phyloP scores from a whole-genome alignment of 2,329 filamentous ascomycete species.

The Claviceps arundinis region DNA sequence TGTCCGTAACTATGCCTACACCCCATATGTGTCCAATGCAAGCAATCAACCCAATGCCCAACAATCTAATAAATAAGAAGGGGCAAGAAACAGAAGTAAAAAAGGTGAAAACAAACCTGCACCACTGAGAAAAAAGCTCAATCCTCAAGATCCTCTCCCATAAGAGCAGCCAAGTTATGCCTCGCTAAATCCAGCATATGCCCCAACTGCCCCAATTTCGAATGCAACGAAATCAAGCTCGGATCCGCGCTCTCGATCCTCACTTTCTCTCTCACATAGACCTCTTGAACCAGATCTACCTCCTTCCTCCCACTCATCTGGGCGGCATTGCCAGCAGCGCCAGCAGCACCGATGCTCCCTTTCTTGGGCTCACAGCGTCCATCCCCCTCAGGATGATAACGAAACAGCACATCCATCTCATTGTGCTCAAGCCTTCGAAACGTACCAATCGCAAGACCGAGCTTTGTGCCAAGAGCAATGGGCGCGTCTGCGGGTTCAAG shows the following conservation, averaged over 20 bases:
- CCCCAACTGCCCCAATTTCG: slow-evolving; percentile 68
- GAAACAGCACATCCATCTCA: slow-evolving; percentile 67
- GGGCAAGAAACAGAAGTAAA: not conserved
- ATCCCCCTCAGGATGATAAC: slow-evolving; percentile 33
- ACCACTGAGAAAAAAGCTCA: too few relatives aligned
- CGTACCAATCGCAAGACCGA: slow-evolving; percentile 56
- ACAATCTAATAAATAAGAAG: not conserved
- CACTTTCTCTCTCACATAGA: slow-evolving; percentile 81
- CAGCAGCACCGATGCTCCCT: not conserved
- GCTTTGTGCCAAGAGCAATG: slow-evolving; percentile 50
- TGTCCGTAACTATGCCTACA: not conserved
- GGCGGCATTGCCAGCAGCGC: slow-evolving; percentile 9
- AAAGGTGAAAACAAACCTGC: not conserved
- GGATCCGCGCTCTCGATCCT: slow-evolving; percentile 83
- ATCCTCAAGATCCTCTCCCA: slow-evolving; percentile 41
- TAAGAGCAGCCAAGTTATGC: slow-evolving; percentile 61
- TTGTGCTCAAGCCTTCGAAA: slow-evolving; percentile 56
- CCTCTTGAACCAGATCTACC: slow-evolving; percentile 34
- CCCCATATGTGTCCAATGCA: not conserved
- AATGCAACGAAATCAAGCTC: slow-evolving; percentile 66
- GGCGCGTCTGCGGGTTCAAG: slow-evolving; percentile 54
- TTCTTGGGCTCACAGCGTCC: slow-evolving; percentile 14
- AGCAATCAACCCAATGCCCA: not conserved
- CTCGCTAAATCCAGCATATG: slow-evolving; percentile 58
- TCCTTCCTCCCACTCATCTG: slow-evolving; percentile 11